Base-by-base conservation (phyloP, 352 stramenopile species). In the Phytophthora agathidicida region DNA sequence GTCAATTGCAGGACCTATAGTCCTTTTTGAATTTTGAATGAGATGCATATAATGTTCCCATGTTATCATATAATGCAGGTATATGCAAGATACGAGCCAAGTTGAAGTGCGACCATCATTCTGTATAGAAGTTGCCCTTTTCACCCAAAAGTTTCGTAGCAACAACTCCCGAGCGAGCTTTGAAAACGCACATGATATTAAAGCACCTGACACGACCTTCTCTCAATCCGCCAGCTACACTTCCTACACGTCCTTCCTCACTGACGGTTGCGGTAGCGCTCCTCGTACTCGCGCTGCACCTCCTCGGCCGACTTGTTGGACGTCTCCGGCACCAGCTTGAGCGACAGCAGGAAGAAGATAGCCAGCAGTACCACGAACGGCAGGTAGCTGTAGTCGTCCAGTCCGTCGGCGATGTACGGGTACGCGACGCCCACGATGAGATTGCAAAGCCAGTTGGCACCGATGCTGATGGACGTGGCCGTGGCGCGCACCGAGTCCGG, bases 251-350 rank as follows among this genome's bases (percentile, higher is more conserved):
- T n/a, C n/a, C 37, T 10, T 41, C 16, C 43, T 41, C 31, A 53
- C 5, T 53, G 45, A 33, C 45, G 45, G 20, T n/a, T 36, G 16
- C 26, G 48, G 23, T 10, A 35, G 19, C 57, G 46, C 50, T 46
- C 44, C 3, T 60, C 58, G 47, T 80, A 83, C 42, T 67, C 59
- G n/a, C 35, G 48, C 19, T 71, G 67, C 49, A 87, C 83, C 49
- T 82, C 72, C 11, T 83, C 62, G 32, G 46, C 71, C 8, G 77
- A 79, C 35, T 80, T 81, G 37, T 68, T 65, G 17, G 60, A 69
- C n/a, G 77, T 88, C 53, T 88, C 77, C n/a, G 77, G 77, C 5
- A 88, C 50, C 16, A 55, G 45, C 32, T 62, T 62, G 20, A 60
- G 56, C 46, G 68, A 61, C 49, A 79, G 80, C 10, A 65, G 1